Evolutionary conservation across 352 stramenopile species (phyloP).

Genomic region (Saprolegnia parasitica): DNA sequence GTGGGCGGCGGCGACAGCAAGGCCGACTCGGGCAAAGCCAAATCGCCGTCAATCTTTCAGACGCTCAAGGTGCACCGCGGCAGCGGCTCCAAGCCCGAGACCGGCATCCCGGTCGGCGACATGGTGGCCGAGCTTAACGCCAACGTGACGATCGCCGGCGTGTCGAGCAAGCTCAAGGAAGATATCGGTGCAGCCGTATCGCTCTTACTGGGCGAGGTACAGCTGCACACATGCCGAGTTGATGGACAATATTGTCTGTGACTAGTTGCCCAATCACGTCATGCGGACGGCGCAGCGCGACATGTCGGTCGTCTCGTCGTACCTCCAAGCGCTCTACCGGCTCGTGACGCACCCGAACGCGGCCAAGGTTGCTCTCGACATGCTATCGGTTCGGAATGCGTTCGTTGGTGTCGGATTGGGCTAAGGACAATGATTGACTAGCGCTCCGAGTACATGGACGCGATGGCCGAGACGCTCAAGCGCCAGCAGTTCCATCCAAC

Average conservation of each 20-base stretch:
- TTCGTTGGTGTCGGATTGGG: not conserved
- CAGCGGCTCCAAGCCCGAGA: not conserved
- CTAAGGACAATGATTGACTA: constrained; percentile 30
- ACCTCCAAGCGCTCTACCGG: constrained; percentile 71
- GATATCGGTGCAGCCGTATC: not conserved
- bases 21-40: not conserved
- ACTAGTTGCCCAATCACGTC: constrained; percentile 14
- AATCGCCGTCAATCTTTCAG: constrained; percentile 16
- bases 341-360: constrained; percentile 53
- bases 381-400: constrained; percentile 37
- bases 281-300: not conserved
- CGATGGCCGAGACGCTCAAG: constrained; percentile 57
- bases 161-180: constrained; percentile 33
- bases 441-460: constrained; percentile 69
- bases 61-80: not conserved
- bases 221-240: not conserved
- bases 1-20: constrained; percentile 11
- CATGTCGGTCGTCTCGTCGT: constrained; percentile 42
- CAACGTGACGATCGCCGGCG: constrained; percentile 67
- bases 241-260: not conserved
- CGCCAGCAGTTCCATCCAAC: constrained; percentile 48
- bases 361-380: constrained; percentile 70
- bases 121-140: constrained; percentile 71
- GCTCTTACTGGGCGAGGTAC: constrained; percentile 4
- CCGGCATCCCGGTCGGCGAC: not conserved